phyloP scores from a whole-genome alignment of 2,329 filamentous ascomycete genomes.

The Catunica adiposa region DNA sequence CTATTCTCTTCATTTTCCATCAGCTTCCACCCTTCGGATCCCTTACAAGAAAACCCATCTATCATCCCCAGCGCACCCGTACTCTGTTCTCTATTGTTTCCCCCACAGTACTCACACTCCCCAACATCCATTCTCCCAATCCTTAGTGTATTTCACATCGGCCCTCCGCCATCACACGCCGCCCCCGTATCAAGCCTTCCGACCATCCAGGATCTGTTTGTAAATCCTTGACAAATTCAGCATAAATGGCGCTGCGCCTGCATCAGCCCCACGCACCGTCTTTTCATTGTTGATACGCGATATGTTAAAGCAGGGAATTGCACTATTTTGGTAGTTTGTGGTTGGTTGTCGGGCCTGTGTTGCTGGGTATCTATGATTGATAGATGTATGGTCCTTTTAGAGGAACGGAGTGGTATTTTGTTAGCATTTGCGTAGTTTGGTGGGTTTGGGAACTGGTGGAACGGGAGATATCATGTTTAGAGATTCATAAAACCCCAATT shows the following conservation, averaged over 20 bases:
- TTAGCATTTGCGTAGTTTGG: background rate
- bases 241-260: background rate
- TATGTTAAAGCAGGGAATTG: background rate
- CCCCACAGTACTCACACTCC: too few relatives aligned
- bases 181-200: too few relatives aligned
- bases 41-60: background rate
- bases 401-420: background rate
- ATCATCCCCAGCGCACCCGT: background rate
- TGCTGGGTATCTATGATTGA: background rate
- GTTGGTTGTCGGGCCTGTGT: background rate
- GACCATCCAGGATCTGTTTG: background rate
- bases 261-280: background rate
- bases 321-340: background rate
- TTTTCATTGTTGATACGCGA: conserved; percentile 3
- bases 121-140: too few relatives aligned
- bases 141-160: too few relatives aligned
- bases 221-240: background rate
- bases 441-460: background rate
- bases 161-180: too few relatives aligned
- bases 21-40: background rate
- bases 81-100: too few relatives aligned
- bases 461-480: too few relatives aligned
- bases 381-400: background rate
- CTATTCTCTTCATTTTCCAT: background rate
- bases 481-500: too few relatives aligned